Base-by-base conservation (phyloP, 1,284 basidiomycete species). In the Uromyces viciae-fabae region DNA sequence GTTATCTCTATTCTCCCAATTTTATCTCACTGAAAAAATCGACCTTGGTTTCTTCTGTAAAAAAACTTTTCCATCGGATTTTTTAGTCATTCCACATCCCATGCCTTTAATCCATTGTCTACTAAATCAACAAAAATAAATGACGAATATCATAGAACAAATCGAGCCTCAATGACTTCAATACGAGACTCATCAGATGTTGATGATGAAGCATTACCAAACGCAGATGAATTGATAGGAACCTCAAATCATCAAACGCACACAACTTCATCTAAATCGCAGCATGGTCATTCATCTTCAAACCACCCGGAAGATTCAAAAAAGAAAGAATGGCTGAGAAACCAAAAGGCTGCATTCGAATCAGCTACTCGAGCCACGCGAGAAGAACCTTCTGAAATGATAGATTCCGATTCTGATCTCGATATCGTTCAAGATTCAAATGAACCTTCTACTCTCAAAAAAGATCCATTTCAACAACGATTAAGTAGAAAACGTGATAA, bases 321-420 rank as follows among this genome's bases (percentile, higher is more conserved):
- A 42, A 77, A 77, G 42, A 78, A 78, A 42, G 38, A 78, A 60
- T 60, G 49, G 49, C 42, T 71, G 33, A 66, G 8, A 0, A 69
- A 78, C 7, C 66, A 78, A 33, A 71, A 60, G 31, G 19, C 56
- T 0, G 31, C 38, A 52, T 38, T n/a, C 17, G 11, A 66, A 66
- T 31, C 46, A 33, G 42, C 64, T 4, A 19, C 58, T 46, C 42
- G 19, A 62, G 40, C n/a, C 52, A 40, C 19, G 9, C 28, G 5
- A 2, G 31, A 72, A 1, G 2, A 46, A 28, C n/a, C 5, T 8
- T 25, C 36, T 25, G 31, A 42, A 36, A 19, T 42, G 3, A 3
- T 14, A 14, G 71, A 80, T 31, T 80, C 78, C 0, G 78, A 80
- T 54, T 80, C 78, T 9, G 78, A 80, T 38, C 28, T 80, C 14